Percentiles rank a stretch among this genome's conserved stretches.
phyloP scores from a whole-genome alignment of 257 asterid genomes.

The Solanum pinnatisectum region DNA sequence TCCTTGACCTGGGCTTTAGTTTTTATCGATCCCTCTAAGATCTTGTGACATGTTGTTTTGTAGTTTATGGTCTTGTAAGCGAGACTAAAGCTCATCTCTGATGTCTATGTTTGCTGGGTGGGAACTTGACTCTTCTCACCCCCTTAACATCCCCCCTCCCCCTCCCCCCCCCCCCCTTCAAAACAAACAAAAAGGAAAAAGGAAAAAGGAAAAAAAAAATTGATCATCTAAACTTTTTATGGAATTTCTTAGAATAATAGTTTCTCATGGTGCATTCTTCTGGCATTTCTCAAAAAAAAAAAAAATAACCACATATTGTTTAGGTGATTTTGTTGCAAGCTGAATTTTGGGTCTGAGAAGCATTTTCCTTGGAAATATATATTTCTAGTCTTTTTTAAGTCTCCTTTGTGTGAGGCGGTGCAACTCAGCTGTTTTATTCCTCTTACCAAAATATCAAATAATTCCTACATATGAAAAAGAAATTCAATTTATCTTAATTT shows the following conservation, averaged over 20 bases:
- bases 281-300: background rate
- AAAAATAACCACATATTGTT: background rate
- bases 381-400: background rate
- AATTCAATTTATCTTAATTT: background rate
- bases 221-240: background rate
- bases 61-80: background rate
- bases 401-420: background rate
- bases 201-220: too few relatives aligned
- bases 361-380: background rate
- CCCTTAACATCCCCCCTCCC: background rate
- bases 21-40: background rate
- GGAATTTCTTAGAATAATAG: background rate
- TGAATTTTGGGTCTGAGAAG: background rate
- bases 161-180: too few relatives aligned
- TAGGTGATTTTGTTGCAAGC: background rate
- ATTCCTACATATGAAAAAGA: background rate
- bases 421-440: background rate
- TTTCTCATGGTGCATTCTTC: background rate
- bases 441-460: background rate
- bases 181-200: too few relatives aligned
- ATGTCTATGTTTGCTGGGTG: background rate
- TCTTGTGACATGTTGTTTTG: background rate
- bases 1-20: background rate
- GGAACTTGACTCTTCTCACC: background rate
- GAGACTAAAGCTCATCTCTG: background rate